phyloP scores from a whole-genome alignment of 2,329 filamentous ascomycete species.

The Fusarium torulosum region DNA sequence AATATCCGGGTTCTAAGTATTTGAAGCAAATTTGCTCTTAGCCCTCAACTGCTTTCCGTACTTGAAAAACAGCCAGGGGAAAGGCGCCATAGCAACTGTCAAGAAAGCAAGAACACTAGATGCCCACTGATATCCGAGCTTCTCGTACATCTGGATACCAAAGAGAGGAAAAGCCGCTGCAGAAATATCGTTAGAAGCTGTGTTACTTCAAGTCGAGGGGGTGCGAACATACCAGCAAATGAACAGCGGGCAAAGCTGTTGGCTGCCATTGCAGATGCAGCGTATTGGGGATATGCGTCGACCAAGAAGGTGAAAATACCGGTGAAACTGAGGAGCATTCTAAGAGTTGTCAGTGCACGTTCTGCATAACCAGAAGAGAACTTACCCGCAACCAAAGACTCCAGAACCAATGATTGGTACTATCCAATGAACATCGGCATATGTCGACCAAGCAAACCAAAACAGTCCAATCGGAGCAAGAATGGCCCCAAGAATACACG shows the following conservation, averaged over 20 bases:
- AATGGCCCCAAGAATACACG: slow-evolving; percentile 24
- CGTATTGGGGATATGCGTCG: slow-evolving; percentile 38
- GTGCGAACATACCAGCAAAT: slow-evolving; percentile 19
- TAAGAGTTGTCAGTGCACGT: neutral
- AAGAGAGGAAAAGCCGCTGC: slow-evolving; percentile 33
- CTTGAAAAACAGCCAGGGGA: slow-evolving; percentile 40
- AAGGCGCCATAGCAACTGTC: slow-evolving; percentile 37
- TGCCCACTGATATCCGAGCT: slow-evolving; percentile 37
- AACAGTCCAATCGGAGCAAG: slow-evolving; percentile 33
- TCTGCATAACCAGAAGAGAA: rapidly evolving
- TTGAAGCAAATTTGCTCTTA: slow-evolving; percentile 35
- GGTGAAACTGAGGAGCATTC: slow-evolving; percentile 27
- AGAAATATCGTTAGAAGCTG: rapidly evolving
- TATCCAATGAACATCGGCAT: slow-evolving; percentile 31
- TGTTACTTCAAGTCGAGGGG: rapidly evolving
- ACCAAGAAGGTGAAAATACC: slow-evolving; percentile 41
- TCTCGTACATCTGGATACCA: slow-evolving; percentile 39
- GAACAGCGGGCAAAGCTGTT: slow-evolving; percentile 41
- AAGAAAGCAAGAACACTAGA: slow-evolving; percentile 38
- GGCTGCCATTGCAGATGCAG: slow-evolving; percentile 41
- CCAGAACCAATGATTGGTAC: slow-evolving; percentile 32
- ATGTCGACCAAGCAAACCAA: slow-evolving; percentile 39
- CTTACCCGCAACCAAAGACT: slow-evolving; percentile 40
- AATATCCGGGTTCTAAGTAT: neutral
- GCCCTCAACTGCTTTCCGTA: slow-evolving; percentile 34